Base-by-base conservation (phyloP, 129 eudicot species). In the Artemisia tridentata region DNA sequence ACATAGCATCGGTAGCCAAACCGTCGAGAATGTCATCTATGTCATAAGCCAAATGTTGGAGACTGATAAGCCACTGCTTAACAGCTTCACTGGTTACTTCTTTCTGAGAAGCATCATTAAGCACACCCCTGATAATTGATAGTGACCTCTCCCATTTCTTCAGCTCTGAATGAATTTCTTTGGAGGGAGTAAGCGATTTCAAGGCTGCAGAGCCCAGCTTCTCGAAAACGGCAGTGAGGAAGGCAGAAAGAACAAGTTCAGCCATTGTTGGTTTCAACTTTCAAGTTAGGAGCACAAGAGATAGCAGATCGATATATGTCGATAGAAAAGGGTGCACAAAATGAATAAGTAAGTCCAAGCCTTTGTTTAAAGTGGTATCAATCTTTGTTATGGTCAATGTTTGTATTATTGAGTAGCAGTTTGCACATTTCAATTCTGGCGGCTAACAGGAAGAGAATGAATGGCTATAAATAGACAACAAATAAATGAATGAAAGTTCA, bases 1-100 rank as follows among this genome's bases (percentile, higher is more conserved):
- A 16, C 69, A 64, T 64, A n/a, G 69, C 69, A 17, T 64, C 53
- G 0, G 53, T 64, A 16, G 52, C 29, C 53, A 17, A 64, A 13
- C 14, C 27, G 23, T 64, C 31, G 48, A 64, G 69, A 43, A 38
- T 7, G 0, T 38, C 45, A 0, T 38, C 45, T 1, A 38, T 7
- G 2, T 38, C 45, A 8, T 38, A 64, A 17, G 69, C 69, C 14
- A 64, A 2, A 43, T 64, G 69, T 43, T 64, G 69, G 31, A 64
- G 69, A 64, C 5, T 3, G 17, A 43, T 64, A 7, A 64, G 4
- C 69, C 69, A 41, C 1, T n/a, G 5, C 41, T 64, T 43, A 41
- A 64, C 69, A 41, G 16, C 51, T 34, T 38, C 51, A 3, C 17
- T 7, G 5, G 27, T 64, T 64, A 64, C 11, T 43, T 43, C 34